Evolutionary conservation across 78 protist genomes (phyloP).

Genomic region (Creolimax fragrantissima): DNA sequence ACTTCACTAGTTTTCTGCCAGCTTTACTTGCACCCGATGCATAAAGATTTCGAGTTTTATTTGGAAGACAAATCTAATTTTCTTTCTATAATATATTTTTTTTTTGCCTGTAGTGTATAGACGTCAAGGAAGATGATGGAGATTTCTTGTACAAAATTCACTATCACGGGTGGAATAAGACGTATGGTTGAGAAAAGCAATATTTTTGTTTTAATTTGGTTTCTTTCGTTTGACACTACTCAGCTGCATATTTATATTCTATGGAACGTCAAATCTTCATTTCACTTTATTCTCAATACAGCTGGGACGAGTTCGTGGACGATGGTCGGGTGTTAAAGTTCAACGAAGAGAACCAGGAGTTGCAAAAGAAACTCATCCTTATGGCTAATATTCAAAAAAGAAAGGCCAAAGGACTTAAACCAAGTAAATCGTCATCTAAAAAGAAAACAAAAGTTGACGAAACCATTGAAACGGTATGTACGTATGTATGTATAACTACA

Average conservation of each 20-base stretch:
- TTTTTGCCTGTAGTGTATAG: neutral
- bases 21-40: no score
- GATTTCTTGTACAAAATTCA: neutral
- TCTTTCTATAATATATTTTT: neutral
- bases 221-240: no score
- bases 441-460: no score
- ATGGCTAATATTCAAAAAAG: neutral
- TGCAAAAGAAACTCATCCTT: neutral
- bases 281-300: no score
- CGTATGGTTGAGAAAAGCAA: no score
- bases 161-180: conserved; percentile 6
- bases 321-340: neutral
- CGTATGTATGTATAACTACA: neutral
- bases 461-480: neutral
- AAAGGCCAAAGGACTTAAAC: neutral
- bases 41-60: no score
- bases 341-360: conserved; percentile 6
- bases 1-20: no score
- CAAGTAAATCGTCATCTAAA: no score
- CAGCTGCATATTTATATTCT: no score
- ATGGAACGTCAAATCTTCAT: no score
- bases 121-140: neutral
- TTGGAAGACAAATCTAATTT: no score
- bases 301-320: conserved; percentile 30
- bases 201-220: no score